Percentiles rank a stretch among this genome's conserved stretches.
These are phyloP conservation scores for Coemansia sp. DNA, from an alignment of 192 early-diverging fungal species.

Conservation along the genomic window DNA sequence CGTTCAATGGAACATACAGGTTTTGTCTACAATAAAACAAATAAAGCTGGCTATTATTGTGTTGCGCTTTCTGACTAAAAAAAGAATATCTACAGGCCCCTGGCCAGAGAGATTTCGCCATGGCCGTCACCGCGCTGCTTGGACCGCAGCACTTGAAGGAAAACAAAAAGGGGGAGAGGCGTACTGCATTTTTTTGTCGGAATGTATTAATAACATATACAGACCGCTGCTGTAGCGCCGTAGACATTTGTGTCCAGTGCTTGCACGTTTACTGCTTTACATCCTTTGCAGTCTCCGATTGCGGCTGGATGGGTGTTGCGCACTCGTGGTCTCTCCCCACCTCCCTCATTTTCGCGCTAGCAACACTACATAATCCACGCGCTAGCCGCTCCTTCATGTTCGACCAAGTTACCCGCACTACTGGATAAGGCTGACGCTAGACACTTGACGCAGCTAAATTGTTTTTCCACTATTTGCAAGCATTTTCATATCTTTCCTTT, in stretches of 20 bases:
- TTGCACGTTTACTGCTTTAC: constrained; percentile 21
- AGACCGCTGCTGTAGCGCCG: constrained; percentile 8
- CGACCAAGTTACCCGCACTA: neutral
- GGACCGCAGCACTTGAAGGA: neutral
- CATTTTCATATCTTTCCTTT: constrained; percentile 26
- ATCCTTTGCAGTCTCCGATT: neutral
- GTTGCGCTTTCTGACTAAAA: neutral
- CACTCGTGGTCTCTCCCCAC: neutral
- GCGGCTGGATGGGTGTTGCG: neutral
- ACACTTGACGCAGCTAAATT: constrained; percentile 4
- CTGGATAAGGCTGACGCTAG: neutral
- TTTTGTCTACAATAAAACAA: neutral
- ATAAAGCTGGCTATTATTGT: neutral
- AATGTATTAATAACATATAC: constrained; percentile 29
- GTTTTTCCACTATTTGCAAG: constrained; percentile 16
- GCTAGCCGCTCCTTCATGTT: neutral
- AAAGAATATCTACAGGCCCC: neutral
- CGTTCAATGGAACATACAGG: neutral
- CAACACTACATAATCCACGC: neutral
- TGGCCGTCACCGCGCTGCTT: neutral
- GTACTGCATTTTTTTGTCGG: constrained; percentile 24
- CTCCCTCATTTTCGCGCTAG: neutral
- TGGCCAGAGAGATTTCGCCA: neutral
- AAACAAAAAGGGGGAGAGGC: constrained; percentile 20
- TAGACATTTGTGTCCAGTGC: constrained; percentile 11